Evolutionary conservation across 768 basidiomycete species (phyloP), one percentile per base, ranked within the genome.

Genomic region (Suillus plorans): DNA sequence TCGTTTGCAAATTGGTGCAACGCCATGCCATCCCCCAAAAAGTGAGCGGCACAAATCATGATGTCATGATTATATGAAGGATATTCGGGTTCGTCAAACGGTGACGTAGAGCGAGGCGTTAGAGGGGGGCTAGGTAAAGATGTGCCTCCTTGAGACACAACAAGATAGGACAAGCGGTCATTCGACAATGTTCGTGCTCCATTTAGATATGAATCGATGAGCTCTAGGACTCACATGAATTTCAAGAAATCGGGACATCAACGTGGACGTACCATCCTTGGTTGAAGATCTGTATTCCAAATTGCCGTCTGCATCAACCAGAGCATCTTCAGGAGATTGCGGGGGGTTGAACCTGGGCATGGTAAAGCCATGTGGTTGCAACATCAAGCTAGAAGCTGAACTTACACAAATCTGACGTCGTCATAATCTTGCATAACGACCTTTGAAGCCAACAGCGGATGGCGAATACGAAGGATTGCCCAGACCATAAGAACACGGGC

Each of bases 21-120:
- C 1, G 92, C 90, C 88, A 94, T 93, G 25, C 94, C 94, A 72
- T 95, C 94, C 22, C 92, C 92, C 56, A 94, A 74, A 74, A 89
- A 94, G 73, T 95, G 94, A 8, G 90, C 85, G 4, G 90, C 88
- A 67, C 88, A 89, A 57, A 95, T 83, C 66, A 92, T 78, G 62
- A 94, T 76, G 70, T 94, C 85, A 70, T 82, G 87, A 61, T 84
- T 74, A 39, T 62, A 73, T 56, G 63, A 69, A 44, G 28, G 67
- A 61, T 61, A 74, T 8, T 67, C 69, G 16, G 44, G 61, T 45
- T 66, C 66, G 63, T 22, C 13, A 22, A 41, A 34, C 22, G 59
- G 18, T 10, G 31, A 39, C 60, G 66, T 61, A 34, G 71, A 72
- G 63, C 71, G 68, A 18, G 78, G 78, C 20, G 78, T 73, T 3